Base-by-base conservation (phyloP, 2,329 filamentous ascomycete genomes). In the Colletotrichum destructivum region DNA sequence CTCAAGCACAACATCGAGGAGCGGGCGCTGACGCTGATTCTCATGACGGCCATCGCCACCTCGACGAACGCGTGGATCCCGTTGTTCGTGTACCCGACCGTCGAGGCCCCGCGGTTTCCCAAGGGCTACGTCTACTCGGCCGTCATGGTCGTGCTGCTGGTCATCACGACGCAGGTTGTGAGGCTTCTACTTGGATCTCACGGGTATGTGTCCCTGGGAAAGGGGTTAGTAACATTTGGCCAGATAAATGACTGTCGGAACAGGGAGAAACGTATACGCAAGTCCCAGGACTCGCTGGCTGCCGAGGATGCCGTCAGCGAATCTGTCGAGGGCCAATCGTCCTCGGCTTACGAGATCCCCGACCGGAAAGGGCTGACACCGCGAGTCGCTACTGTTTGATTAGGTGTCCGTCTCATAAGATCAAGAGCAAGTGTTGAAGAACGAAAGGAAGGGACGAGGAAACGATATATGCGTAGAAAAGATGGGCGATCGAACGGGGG, bases 11-110 rank as follows among this genome's bases (percentile, higher is more conserved):
- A 84, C 1, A 83, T 84, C 0, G 83, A 82, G 0, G 84, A 89
- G 69, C 78, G 88, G 7, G 81, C 86, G 0, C 83, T 89, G 61
- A 85, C 83, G 0, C 76, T 89, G 7, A 83, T 89, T 4, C 75
- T 87, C 26, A 85, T 88, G 72, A 90, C 88, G 59, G 81, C 83
- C 0, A 79, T 90, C n/a, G 82, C 87, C 0, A 87, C 89, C 74
- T 88, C 86, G 0, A 86, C 87, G 0, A 89, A 87, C 0, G 87
- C 86, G 0, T 90, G 87, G 88, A 89, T 86, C 1, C 85, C 84
- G 6, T 74, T 90, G 6, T 76, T 90, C 7, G 83, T 85, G 0
- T 90, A 88, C 73, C 80, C 79, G 0, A 86, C 84, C 0, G 80
- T 83, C 2, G 83, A 86, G 68, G 81, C 79, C 0, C 84, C 84